These are phyloP conservation scores for Ustilago crameri DNA, from an alignment of 1,284 basidiomycete species.

Conservation along the genomic window DNA sequence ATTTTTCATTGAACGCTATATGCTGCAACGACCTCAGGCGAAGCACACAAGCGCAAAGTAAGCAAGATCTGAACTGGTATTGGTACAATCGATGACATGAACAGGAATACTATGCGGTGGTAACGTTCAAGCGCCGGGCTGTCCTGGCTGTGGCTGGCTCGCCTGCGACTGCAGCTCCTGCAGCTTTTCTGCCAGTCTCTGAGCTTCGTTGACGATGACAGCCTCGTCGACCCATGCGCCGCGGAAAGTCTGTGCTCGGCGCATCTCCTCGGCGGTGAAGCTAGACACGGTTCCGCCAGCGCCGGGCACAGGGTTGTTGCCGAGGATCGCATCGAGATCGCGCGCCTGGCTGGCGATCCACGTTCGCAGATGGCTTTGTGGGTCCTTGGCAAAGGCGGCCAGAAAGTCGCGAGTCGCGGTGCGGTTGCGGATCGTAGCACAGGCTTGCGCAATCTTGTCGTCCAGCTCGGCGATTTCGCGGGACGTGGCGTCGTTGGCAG, in stretches of 20 bases:
- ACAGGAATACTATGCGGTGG: no score
- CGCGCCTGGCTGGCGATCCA: constrained; percentile 91
- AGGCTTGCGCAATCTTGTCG: constrained; percentile 74
- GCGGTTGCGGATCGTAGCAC: constrained; percentile 79
- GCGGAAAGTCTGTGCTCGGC: constrained; percentile 86
- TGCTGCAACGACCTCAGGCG: background rate
- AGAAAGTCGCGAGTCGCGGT: constrained; percentile 88
- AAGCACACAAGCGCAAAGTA: background rate
- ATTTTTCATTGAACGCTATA: background rate
- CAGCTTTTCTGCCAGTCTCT: constrained; percentile 60
- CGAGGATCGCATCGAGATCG: constrained; percentile 84
- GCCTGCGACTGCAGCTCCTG: constrained; percentile 52
- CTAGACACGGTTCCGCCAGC: constrained; percentile 73
- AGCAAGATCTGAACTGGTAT: background rate
- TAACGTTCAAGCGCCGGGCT: constrained; percentile 11
- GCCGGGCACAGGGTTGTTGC: constrained; percentile 73
- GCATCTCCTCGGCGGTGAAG: constrained; percentile 81
- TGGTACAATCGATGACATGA: background rate
- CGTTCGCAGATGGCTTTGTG: constrained; percentile 82
- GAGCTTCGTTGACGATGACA: constrained; percentile 63
- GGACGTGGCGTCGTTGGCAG: constrained; percentile 72
- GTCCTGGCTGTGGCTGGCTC: constrained; percentile 15
- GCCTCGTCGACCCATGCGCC: constrained; percentile 79
- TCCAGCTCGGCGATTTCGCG: constrained; percentile 81
- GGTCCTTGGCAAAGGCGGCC: constrained; percentile 82